Base-by-base conservation (phyloP, 2,329 filamentous ascomycete species). In the Penicillium sp. region DNA sequence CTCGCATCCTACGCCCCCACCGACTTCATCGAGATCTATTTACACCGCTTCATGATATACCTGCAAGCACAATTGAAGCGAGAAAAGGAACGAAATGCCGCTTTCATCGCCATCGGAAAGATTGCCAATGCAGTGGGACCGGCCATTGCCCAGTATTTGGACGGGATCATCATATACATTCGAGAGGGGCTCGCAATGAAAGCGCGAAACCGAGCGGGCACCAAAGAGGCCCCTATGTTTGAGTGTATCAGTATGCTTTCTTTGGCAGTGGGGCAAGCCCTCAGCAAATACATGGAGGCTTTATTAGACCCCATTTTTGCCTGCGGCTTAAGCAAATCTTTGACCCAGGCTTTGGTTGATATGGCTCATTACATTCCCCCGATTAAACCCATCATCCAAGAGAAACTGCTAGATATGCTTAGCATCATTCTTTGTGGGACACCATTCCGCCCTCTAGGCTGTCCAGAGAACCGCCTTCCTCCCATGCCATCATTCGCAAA, bases 291-390 rank as follows among this genome's bases (percentile, higher is more conserved):
- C 71, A 97, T 99, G 86, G 92, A 97, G 70, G 90, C 92, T 12
- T 79, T 99, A 26, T 82, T 99, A 9, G 93, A 97, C 65, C 92
- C 95, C 11, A 97, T 99, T 56, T 99, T 99, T 74, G 92, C 91
- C 15, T 99, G 94, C 70, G 94, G 96, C 47, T 81, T 99, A 50
- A 97, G 92, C 35, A 89, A 93, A 54, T 94, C 95, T 63, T 82
- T 99, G 23, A 97, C 93, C 0, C 92, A 97, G 71, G 95, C 95
- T 2, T 80, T 99, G 51, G 92, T 97, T 22, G 95, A 99, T 69
- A 97, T 99, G 90, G 94, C 94, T 26, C 96, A 97, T 70, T 97
- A 99, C 70, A 97, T 99, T 45, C 94, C 93, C 0, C 92, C 95
- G 0, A 91, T 97, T 54, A 94, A 96, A 70, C 84, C 89, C 2